These are phyloP conservation scores for Thielaviopsis ethacetica DNA, from an alignment of 2,329 filamentous ascomycete species.

Conservation along the genomic window DNA sequence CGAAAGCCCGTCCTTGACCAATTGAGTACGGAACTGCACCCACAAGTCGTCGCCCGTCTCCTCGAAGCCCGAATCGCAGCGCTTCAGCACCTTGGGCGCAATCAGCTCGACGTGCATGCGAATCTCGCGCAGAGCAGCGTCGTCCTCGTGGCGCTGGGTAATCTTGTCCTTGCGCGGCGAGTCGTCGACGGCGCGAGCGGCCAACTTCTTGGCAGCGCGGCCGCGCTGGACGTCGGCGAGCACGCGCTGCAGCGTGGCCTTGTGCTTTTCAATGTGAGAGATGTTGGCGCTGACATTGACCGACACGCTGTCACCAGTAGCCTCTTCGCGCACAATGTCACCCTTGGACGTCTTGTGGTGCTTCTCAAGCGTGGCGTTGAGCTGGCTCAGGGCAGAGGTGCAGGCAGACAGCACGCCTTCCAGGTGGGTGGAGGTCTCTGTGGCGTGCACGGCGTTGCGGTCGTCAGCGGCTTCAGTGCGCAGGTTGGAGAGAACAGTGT, in stretches of 20 bases:
- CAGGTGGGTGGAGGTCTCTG: constrained; percentile 33
- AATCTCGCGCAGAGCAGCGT: constrained; percentile 5
- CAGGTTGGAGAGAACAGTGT: constrained; percentile 40
- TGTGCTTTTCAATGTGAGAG: constrained; percentile 33
- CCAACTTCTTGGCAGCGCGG: constrained; percentile 25
- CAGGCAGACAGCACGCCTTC: constrained; percentile 36
- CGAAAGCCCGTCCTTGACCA: constrained; percentile 42
- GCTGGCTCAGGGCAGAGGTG: constrained; percentile 36
- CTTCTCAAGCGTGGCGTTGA: constrained; percentile 35
- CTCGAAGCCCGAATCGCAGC: constrained; percentile 22
- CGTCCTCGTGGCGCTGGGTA: not conserved
- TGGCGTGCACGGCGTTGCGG: constrained; percentile 31
- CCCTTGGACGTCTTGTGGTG: constrained; percentile 20
- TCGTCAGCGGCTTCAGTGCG: constrained; percentile 39
- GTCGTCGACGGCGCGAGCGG: constrained; percentile 20
- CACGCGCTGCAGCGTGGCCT: constrained; percentile 36
- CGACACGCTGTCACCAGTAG: constrained; percentile 4
- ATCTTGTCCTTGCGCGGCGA: constrained; percentile 33
- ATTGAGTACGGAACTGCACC: constrained; percentile 40
- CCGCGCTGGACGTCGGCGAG: constrained; percentile 40
- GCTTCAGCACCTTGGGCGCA: constrained; percentile 32
- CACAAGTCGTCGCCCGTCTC: constrained; percentile 37
- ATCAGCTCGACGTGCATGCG: constrained; percentile 31
- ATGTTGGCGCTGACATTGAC: constrained; percentile 19
- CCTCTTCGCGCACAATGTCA: no score